Evolutionary conservation across 2,329 filamentous ascomycete genomes (phyloP).

Genomic region (Immersiporthe knoxdaviesiana): DNA sequence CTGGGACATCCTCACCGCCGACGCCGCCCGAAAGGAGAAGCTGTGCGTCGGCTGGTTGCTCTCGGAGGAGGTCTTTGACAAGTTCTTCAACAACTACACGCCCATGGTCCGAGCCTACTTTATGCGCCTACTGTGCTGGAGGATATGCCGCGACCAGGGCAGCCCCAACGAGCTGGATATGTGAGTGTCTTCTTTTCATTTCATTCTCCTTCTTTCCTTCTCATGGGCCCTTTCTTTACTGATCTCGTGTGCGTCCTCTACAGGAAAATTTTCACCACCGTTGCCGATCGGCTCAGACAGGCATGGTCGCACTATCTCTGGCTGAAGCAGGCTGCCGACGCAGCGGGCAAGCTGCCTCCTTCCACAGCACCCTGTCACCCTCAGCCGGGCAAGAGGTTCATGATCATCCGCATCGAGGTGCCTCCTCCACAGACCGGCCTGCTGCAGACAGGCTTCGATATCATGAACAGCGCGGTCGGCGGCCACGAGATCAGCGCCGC

Average conservation of each 20-base stretch:
- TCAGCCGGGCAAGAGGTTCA: constrained; percentile 80
- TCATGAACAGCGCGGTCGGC: constrained; percentile 39
- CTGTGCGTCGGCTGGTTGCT: constrained; percentile 78
- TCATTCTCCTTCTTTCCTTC: constrained; percentile 30
- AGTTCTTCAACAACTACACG: constrained; percentile 91
- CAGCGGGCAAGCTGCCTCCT: constrained; percentile 57
- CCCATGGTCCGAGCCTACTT: constrained; percentile 94
- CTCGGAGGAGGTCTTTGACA: constrained; percentile 73
- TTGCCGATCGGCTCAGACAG: constrained; percentile 69
- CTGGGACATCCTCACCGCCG: constrained; percentile 73
- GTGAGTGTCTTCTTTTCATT: constrained; percentile 53
- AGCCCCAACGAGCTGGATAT: constrained; percentile 65
- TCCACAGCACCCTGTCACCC: constrained; percentile 83
- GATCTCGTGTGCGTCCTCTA: constrained; percentile 31
- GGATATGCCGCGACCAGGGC: constrained; percentile 76
- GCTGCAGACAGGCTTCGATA: constrained; percentile 35
- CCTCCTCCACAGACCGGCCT: constrained; percentile 52
- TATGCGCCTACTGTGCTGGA: constrained; percentile 89
- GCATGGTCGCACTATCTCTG: constrained; percentile 82
- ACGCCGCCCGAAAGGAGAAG: constrained; percentile 67
- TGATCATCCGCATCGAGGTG: constrained; percentile 83
- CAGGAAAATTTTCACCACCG: constrained; percentile 70
- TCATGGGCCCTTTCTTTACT: constrained; percentile 31
- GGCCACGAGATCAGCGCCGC: constrained; percentile 45
- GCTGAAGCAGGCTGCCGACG: constrained; percentile 69